Base-by-base conservation (phyloP, 495 filamentous ascomycete species). In the Lichenothelia convexa region DNA sequence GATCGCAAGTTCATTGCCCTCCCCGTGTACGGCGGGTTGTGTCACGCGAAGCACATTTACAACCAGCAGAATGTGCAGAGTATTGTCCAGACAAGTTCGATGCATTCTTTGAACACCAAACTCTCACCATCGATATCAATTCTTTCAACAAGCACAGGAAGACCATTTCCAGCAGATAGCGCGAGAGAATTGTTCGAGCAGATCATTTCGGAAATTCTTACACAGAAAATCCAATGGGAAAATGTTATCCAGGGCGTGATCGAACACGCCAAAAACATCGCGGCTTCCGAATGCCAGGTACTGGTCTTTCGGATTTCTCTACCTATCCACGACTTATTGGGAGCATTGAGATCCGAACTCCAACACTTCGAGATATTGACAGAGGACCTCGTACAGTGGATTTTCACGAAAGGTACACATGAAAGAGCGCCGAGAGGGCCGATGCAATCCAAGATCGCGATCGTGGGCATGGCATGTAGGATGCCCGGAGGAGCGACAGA, bases 31-130 rank as follows among this genome's bases (percentile, higher is more conserved):
- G 54, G 44, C 2, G 61, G 59, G 18, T 36, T 61, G 2, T 63
- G 60, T 36, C 61, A 64, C 41, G 62, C 57, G 12, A 20, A 40
- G 0, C 57, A 67, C 45, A 35, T 67, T 15, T 65, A 62, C 41
- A 45, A 23, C 7, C 18, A 41, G 27, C 24, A 46, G 1, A 37
- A 63, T 44, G 43, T 58, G 3, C 9, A 42, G 6, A 19, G 6
- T 16, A 44, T 62, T 15, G 39, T 57, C n/a, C 15, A n/a, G 8
- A 34, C 13, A 8, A 5, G 18, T 4, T n/a, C n/a, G n/a, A n/a
- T 41, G 32, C 32, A 40, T 13, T 7, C 24, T 13, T 7, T 27
- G 7, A 13, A 13, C 24, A 27, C 24, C 7, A 13, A 7, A 19
- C 16, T 18, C 16, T 3, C 5, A 9, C 30, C 42, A 18, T 5